Base-by-base conservation (phyloP, 352 stramenopile genomes). In the Globisporangium nunn region DNA sequence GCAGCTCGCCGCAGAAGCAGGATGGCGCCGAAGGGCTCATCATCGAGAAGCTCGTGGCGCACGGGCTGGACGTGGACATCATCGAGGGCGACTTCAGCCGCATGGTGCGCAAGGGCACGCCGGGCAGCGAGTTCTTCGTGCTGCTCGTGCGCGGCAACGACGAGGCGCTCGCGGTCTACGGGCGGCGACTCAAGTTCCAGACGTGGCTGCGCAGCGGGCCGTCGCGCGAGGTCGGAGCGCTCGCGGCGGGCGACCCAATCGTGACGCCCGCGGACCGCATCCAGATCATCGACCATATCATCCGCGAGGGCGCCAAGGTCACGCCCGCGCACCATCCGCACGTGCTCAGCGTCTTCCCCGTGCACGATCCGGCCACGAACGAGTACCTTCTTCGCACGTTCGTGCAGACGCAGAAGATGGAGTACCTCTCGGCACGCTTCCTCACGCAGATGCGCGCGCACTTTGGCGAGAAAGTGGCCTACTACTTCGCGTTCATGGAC, bases 401-500 rank as follows among this genome's bases (percentile, higher is more conserved):
- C 56, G 81, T 91, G 53, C 72, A 78, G 53, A 80, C 74, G 7
- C 66, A 72, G 45, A 87, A 87, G 61, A 67, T 91, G 3, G 77
- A 89, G 61, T 74, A 75, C 52, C 52, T 89, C 7, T 85, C 81
- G 17, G 63, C 79, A 37, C 67, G 59, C 39, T 91, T 89, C 44
- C 56, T 88, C 8, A 54, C 51, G 28, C 81, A 87, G 52, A 67
- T 91, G 51, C 84, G 73, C 60, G 78, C 73, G 50, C 78, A 93
- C 52, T 93, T 93, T 67, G 83, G 83, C 35, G 83, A 91, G 61
- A 91, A 90, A 54, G 81, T 93, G 17, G 81, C 81, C 18, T 93
- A 88, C 61, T 93, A 93, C 55, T 93, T 93, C 44, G 79, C 80
- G 10, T 93, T 91, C 59, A 86, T 88, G 61, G 79, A 91, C 68